Percentiles rank a stretch among this genome's conserved stretches.
Conservation (phyloP, 169 alveolate species). For the Plasmodium adleri region DNA sequence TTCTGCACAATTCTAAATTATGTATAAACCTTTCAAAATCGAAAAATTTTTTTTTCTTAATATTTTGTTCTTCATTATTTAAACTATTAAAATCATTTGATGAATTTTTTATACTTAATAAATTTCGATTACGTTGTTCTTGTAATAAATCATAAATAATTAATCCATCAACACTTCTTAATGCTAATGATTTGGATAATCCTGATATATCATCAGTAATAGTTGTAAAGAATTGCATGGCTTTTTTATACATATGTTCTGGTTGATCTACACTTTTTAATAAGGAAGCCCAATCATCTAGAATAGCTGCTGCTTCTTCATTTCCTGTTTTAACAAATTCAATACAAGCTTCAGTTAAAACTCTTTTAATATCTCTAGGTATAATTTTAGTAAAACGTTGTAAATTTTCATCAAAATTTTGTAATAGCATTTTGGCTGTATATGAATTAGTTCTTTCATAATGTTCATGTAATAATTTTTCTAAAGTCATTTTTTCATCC, state of each 20-base stretch:
- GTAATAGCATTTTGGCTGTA: constrained; percentile 75
- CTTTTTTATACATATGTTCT: constrained; percentile 75
- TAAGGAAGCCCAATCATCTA: constrained; percentile 78
- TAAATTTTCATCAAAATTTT: constrained; percentile 65
- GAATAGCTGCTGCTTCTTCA: constrained; percentile 79
- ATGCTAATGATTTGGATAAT: constrained; percentile 51
- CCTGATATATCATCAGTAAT: constrained; percentile 66
- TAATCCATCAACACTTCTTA: constrained; percentile 72
- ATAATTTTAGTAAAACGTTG: constrained; percentile 74
- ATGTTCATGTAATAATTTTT: constrained; percentile 78
- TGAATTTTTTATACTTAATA: constrained; percentile 24
- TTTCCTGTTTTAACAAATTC: constrained; percentile 80
- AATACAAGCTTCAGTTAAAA: constrained; percentile 79
- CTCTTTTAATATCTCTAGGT: constrained; percentile 79
- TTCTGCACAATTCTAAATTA: constrained; percentile 70
- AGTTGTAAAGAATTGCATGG: constrained; percentile 76
- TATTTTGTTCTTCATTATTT: constrained; percentile 1
- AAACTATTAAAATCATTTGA: constrained; percentile 2
- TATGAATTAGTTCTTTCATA: constrained; percentile 76
- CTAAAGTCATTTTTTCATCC: constrained; percentile 79
- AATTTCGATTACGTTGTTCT: constrained; percentile 25
- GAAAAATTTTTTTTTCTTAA: constrained; percentile 37
- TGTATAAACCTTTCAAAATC: constrained; percentile 61
- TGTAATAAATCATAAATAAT: constrained; percentile 58
- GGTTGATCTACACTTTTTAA: constrained; percentile 76